Conservation (phyloP, 2,329 filamentous ascomycete genomes). For the Paecilomyces fulvus region DNA sequence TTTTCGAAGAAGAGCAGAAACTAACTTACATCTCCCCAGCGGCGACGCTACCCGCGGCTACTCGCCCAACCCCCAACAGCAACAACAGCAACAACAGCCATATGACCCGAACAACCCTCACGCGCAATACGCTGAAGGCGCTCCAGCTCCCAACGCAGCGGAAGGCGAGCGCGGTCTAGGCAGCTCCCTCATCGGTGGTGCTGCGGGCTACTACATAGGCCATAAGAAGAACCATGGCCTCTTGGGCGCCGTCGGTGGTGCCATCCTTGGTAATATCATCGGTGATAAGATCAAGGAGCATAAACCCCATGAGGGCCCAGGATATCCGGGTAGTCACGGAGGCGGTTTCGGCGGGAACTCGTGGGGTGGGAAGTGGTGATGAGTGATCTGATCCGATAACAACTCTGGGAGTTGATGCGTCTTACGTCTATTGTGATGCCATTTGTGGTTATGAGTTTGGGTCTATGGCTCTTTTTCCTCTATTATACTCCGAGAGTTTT, state of each 20-base stretch:
- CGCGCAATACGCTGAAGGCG: conserved; percentile 8
- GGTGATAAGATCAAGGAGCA: conserved; percentile 47
- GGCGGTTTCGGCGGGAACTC: conserved; percentile 12
- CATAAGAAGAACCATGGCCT: conserved; percentile 50
- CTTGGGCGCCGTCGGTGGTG: conserved; percentile 50
- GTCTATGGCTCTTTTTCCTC: neutral
- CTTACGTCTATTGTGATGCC: neutral
- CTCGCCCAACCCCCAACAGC: conserved; percentile 9
- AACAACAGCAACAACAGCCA: conserved; percentile 10
- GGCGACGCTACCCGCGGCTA: conserved; percentile 2
- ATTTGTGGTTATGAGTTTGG: neutral
- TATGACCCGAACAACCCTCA: conserved; percentile 3
- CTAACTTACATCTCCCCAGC: neutral
- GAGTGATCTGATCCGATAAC: neutral
- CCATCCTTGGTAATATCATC: conserved; percentile 46
- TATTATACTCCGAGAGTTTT: neutral
- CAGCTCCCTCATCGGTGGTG: conserved; percentile 49
- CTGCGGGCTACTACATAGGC: conserved; percentile 49
- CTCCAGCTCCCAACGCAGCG: conserved; percentile 34
- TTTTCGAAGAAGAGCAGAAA: neutral
- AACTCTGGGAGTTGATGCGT: neutral
- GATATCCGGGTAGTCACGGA: conserved; percentile 14
- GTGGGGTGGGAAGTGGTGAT: conserved; percentile 8
- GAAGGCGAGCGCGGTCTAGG: conserved; percentile 51
- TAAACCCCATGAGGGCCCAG: conserved; percentile 14